Conservation (phyloP, 768 basidiomycete species). For the Suillus bovinus region DNA sequence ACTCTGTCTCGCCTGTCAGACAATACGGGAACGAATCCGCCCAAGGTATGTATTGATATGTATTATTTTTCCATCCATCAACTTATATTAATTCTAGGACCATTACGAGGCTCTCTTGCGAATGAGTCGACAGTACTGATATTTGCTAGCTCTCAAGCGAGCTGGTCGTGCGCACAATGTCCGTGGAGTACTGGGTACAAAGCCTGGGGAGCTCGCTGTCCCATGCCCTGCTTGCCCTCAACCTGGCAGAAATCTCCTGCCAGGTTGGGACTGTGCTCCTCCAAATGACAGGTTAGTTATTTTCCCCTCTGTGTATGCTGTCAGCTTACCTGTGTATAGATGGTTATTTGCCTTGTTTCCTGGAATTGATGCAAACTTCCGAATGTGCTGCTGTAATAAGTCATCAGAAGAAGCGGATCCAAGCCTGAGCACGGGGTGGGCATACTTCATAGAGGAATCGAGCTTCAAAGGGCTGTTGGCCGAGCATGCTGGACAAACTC, state of each 20-base stretch:
- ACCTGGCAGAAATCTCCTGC: conserved; percentile 10
- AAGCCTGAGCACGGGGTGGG: conserved; percentile 24
- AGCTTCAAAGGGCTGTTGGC: conserved; percentile 21
- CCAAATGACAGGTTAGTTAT: neutral
- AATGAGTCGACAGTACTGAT: conserved; percentile 5
- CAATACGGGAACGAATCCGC: conserved; percentile 22
- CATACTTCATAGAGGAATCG: conserved; percentile 26
- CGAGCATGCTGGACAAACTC: conserved; percentile 6
- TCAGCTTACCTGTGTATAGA: conserved; percentile 1
- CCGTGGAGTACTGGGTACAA: neutral
- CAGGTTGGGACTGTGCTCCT: conserved; percentile 4
- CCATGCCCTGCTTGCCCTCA: conserved; percentile 13
- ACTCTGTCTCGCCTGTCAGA: conserved; percentile 23
- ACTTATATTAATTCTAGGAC: neutral
- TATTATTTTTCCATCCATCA: neutral
- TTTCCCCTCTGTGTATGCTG: neutral
- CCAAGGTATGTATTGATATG: neutral
- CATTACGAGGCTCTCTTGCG: neutral
- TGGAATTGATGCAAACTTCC: conserved; percentile 30
- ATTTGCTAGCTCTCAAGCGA: neutral
- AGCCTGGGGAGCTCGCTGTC: conserved; percentile 6
- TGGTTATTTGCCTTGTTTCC: conserved; percentile 23
- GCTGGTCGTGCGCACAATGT: neutral
- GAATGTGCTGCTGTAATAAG: conserved; percentile 20
- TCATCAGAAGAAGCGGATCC: conserved; percentile 20